These are phyloP conservation scores for Straminergon stramineum DNA, from an alignment of 225 moss, liverwort and hornwort species.

Conservation along the genomic window DNA sequence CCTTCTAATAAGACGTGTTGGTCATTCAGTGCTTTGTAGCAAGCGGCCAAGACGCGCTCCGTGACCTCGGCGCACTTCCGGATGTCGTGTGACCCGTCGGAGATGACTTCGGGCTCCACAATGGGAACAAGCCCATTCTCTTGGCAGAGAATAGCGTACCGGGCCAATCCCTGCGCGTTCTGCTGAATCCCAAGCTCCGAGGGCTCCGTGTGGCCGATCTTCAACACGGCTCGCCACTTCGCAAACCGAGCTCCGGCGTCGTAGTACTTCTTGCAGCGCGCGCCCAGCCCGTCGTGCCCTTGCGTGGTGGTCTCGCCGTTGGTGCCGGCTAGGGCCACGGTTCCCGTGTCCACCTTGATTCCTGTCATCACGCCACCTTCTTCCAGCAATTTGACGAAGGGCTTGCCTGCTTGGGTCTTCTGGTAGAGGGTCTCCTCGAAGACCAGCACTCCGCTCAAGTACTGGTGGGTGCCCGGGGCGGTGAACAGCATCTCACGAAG, in stretches of 20 bases:
- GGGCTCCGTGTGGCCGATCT: slow-evolving; percentile 46
- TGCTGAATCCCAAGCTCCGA: slow-evolving; percentile 43
- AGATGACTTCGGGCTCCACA: slow-evolving; percentile 41
- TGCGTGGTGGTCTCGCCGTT: slow-evolving; percentile 55
- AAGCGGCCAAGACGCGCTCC: slow-evolving; percentile 42
- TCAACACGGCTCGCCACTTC: slow-evolving; percentile 46
- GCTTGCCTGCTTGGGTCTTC: slow-evolving; percentile 39
- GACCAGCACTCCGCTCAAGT: slow-evolving; percentile 34
- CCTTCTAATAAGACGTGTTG: slow-evolving; percentile 46
- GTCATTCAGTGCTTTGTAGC: slow-evolving; percentile 47
- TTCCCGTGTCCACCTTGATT: slow-evolving; percentile 50
- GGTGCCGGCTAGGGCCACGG: slow-evolving; percentile 36
- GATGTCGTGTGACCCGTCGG: slow-evolving; percentile 45
- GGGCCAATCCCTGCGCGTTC: slow-evolving; percentile 39
- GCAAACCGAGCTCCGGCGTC: slow-evolving; percentile 45
- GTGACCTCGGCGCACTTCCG: slow-evolving; percentile 53
- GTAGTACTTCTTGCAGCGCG: slow-evolving; percentile 50
- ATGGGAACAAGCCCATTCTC: slow-evolving; percentile 47
- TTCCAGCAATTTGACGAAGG: slow-evolving; percentile 38
- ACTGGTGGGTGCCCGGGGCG: slow-evolving; percentile 45
- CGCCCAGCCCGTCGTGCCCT: slow-evolving; percentile 41
- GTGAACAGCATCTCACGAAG: slow-evolving; percentile 58
- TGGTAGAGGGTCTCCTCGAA: slow-evolving; percentile 46
- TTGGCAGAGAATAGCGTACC: slow-evolving; percentile 45
- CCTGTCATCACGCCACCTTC: slow-evolving; percentile 52